A percentile compares a stretch with the other conserved stretches of the same genome.
phyloP scores from a whole-genome alignment of 371 early-diverging fungal genomes.

The Mucor circinelloides region DNA sequence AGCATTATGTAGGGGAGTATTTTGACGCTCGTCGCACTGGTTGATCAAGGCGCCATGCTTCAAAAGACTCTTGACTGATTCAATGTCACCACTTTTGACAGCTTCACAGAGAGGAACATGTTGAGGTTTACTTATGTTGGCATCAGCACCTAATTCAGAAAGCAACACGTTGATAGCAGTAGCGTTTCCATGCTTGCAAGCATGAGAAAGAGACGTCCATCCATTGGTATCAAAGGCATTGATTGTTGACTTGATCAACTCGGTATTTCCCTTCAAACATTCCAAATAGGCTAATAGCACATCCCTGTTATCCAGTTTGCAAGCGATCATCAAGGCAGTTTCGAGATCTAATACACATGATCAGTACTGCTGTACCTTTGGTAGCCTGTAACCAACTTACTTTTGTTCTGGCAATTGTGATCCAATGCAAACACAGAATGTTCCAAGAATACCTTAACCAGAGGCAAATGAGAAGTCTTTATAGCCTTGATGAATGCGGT shows the following conservation, averaged over 20 bases:
- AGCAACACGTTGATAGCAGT: slow-evolving; percentile 32
- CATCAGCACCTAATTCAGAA: slow-evolving; percentile 23
- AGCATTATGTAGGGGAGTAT: slow-evolving; percentile 50
- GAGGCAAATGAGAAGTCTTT: slow-evolving; percentile 1
- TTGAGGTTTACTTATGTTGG: slow-evolving; percentile 16
- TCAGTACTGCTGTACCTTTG: not conserved
- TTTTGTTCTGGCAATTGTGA: slow-evolving; percentile 27
- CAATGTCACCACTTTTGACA: slow-evolving; percentile 18
- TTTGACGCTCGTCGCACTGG: slow-evolving; percentile 18
- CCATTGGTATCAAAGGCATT: slow-evolving; percentile 22
- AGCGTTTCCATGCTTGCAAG: slow-evolving; percentile 28
- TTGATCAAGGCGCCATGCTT: slow-evolving; percentile 20
- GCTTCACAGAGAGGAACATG: slow-evolving; percentile 22
- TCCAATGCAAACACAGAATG: slow-evolving; percentile 14
- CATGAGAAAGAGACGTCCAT: slow-evolving; percentile 35
- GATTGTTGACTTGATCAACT: not conserved
- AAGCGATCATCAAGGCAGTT: slow-evolving; percentile 30
- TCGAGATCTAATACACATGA: slow-evolving; percentile 18
- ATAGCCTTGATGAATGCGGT: slow-evolving; percentile 38
- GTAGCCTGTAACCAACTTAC: slow-evolving; percentile 18
- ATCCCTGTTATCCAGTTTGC: slow-evolving; percentile 8
- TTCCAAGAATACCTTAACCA: slow-evolving; percentile 18
- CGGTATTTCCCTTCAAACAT: not conserved
- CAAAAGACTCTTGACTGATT: slow-evolving; percentile 17
- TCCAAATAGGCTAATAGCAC: slow-evolving; percentile 7